These are phyloP conservation scores for Tremellales sp. DNA, from an alignment of 1,284 basidiomycete species.

Conservation along the genomic window DNA sequence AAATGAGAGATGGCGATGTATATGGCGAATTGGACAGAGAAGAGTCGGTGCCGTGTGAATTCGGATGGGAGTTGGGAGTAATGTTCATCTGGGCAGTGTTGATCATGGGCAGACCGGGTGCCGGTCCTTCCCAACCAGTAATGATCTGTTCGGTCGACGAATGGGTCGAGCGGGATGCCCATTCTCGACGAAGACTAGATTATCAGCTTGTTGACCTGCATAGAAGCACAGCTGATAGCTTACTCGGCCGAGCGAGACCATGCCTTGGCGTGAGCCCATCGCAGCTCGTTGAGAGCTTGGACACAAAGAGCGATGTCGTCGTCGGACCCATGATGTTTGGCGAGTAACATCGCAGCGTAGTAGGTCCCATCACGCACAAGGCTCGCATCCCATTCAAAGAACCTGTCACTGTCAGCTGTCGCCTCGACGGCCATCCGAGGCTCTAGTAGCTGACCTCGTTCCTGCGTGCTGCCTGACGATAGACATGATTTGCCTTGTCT, in stretches of 20 bases:
- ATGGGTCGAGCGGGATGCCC: conserved; percentile 9
- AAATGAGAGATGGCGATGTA: conserved; percentile 9
- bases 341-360: conserved; percentile 69
- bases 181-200: conserved; percentile 27
- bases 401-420: conserved; percentile 38
- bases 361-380: conserved; percentile 62
- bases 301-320: conserved; percentile 69
- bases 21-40: conserved; percentile 7
- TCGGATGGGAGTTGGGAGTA: not conserved
- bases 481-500: conserved; percentile 53
- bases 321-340: conserved; percentile 56
- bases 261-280: conserved; percentile 71
- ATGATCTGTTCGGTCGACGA: not conserved
- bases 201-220: conserved; percentile 2
- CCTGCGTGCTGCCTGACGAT: conserved; percentile 52
- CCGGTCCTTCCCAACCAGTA: conserved; percentile 7
- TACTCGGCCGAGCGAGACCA: conserved; percentile 56
- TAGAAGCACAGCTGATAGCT: conserved; percentile 8
- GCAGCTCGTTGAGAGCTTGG: conserved; percentile 67
- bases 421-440: no score
- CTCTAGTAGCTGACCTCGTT: conserved; percentile 26
- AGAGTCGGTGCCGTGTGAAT: conserved; percentile 1
- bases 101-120: not conserved
- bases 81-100: conserved; percentile 5
- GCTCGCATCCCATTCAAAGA: conserved; percentile 77